phyloP scores from a whole-genome alignment of 2,329 filamentous ascomycete species.

The Scedosporium dehoogii region DNA sequence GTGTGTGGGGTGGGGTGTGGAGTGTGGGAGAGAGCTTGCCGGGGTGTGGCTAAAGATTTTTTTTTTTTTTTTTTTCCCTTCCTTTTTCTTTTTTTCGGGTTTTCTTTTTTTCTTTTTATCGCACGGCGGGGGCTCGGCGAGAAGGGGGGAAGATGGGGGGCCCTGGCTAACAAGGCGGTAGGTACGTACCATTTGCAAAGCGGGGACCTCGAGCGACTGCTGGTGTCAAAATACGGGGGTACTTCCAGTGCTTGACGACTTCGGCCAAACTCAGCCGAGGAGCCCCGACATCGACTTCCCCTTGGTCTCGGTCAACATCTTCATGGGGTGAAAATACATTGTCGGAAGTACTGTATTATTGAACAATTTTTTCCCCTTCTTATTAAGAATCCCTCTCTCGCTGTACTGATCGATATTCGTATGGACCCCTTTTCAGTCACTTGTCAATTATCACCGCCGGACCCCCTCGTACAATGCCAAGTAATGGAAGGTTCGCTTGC shows the following conservation, averaged over 20 bases:
- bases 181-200: not conserved
- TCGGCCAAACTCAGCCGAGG: not conserved
- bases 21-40: not conserved
- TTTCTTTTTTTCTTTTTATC: conserved; percentile 6
- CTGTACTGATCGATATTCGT: too few relatives aligned
- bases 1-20: conserved; percentile 4
- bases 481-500: not conserved
- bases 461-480: not conserved
- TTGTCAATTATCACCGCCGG: too few relatives aligned
- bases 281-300: not conserved
- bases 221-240: not conserved
- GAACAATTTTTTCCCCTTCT: too few relatives aligned
- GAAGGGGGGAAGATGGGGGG: conserved; percentile 1
- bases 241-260: not conserved
- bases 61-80: not conserved
- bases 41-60: not conserved
- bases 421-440: too few relatives aligned
- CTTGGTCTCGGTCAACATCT: not conserved
- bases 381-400: too few relatives aligned
- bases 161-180: not conserved
- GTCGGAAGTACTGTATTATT: too few relatives aligned
- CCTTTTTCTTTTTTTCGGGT: not conserved
- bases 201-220: not conserved
- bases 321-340: not conserved
- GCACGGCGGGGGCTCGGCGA: conserved; percentile 4